Evolutionary conservation across 768 basidiomycete species (phyloP).

Genomic region (Leccinum imitatum): DNA sequence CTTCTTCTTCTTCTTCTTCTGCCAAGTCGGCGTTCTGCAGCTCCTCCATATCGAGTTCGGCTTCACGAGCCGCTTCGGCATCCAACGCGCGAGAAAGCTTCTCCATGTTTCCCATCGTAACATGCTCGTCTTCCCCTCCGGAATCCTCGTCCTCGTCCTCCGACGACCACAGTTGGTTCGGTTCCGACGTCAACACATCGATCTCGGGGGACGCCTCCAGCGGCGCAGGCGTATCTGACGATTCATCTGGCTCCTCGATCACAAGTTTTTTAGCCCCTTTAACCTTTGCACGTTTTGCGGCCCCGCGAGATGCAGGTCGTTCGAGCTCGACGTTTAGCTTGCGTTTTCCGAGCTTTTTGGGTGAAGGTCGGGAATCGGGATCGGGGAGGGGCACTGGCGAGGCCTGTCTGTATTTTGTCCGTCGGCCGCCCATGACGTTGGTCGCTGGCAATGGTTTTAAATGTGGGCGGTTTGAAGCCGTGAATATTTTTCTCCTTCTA

Average conservation of each 20-base stretch:
- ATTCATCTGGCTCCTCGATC: slow-evolving; percentile 19
- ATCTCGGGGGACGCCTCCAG: slow-evolving; percentile 47
- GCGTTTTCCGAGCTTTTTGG: slow-evolving; percentile 70
- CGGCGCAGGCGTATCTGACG: slow-evolving; percentile 27
- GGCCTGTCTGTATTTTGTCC: slow-evolving; percentile 82
- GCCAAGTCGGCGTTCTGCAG: slow-evolving; percentile 52
- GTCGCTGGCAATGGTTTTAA: neutral
- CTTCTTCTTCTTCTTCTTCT: slow-evolving; percentile 52
- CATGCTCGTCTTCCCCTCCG: slow-evolving; percentile 51
- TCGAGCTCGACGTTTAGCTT: slow-evolving; percentile 49
- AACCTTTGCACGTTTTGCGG: slow-evolving; percentile 34
- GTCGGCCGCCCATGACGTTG: slow-evolving; percentile 74
- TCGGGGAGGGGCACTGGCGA: slow-evolving; percentile 59
- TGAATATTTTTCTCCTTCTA: slow-evolving; percentile 25
- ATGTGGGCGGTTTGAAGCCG: neutral
- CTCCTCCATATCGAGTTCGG: slow-evolving; percentile 67
- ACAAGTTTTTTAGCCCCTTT: slow-evolving; percentile 29
- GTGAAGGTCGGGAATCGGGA: slow-evolving; percentile 33
- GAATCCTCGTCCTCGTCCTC: slow-evolving; percentile 41
- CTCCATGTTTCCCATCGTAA: slow-evolving; percentile 82
- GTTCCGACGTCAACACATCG: slow-evolving; percentile 22
- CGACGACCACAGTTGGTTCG: slow-evolving; percentile 36
- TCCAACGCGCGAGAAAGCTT: slow-evolving; percentile 77
- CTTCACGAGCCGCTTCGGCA: slow-evolving; percentile 62
- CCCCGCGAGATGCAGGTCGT: slow-evolving; percentile 29